Evolutionary conservation across 163 green algal genomes (phyloP).

Genomic region (Scenedesmus sp.): DNA sequence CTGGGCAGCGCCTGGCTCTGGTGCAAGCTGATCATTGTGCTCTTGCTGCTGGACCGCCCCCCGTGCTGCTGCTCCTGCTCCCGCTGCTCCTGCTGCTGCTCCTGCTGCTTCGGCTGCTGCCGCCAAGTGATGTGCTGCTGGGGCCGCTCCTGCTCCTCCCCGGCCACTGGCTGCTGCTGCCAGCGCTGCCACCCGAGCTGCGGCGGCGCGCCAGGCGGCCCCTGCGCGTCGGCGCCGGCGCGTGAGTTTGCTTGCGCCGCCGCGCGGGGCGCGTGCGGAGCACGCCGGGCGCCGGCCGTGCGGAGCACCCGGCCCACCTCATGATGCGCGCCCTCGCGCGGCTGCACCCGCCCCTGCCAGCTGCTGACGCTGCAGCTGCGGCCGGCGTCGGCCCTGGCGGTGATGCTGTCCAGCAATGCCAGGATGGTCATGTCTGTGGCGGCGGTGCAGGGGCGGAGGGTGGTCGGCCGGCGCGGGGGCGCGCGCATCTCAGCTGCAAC

Average conservation of each 20-base stretch:
- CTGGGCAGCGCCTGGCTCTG: no score
- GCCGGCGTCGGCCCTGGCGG: background rate
- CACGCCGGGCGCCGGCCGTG: no score
- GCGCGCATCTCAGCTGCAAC: no score
- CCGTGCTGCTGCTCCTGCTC: constrained; percentile 11
- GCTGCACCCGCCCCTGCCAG: background rate
- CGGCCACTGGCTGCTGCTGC: background rate
- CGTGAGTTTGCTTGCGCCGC: no score
- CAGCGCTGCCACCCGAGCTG: background rate
- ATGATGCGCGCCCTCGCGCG: no score
- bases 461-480: no score
- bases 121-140: background rate
- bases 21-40: no score
- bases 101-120: background rate
- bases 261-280: no score
- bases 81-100: background rate
- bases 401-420: constrained; percentile 13
- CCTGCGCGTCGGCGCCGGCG: background rate
- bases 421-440: constrained; percentile 8
- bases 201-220: background rate
- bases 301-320: no score
- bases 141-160: constrained; percentile 14
- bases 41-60: no score
- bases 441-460: background rate
- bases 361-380: constrained; percentile 2